phyloP scores from a whole-genome alignment of 495 filamentous ascomycete species.

The Extremus antarcticus region DNA sequence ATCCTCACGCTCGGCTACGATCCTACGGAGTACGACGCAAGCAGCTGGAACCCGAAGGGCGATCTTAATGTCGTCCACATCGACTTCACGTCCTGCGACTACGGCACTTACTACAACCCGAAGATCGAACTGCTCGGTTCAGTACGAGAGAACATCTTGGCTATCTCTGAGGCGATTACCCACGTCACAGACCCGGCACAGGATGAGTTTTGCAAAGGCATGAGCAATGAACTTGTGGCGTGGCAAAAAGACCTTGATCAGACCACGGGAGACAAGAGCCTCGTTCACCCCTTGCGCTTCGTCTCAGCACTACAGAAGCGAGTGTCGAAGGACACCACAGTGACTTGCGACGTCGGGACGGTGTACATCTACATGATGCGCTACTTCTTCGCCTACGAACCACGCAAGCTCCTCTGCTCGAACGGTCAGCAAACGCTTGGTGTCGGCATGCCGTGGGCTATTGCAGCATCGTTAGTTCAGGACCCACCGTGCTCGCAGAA shows the following conservation, averaged over 20 bases:
- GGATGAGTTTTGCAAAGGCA: constrained; percentile 13
- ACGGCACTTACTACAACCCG: constrained; percentile 27
- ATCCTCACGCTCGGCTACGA: constrained; percentile 33
- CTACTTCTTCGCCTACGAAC: constrained; percentile 31
- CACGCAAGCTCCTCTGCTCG: constrained; percentile 29
- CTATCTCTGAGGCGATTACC: constrained; percentile 17
- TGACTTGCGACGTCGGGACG: constrained; percentile 30
- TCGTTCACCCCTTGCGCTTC: constrained; percentile 31
- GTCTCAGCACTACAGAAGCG: constrained; percentile 26
- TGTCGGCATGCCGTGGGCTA: constrained; percentile 34
- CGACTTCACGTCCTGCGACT: constrained; percentile 27
- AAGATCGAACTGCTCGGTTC: constrained; percentile 29
- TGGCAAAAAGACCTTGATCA: constrained; percentile 19
- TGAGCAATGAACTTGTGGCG: constrained; percentile 18
- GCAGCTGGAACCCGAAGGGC: constrained; percentile 26
- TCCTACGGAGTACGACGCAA: constrained; percentile 32
- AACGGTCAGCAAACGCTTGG: constrained; percentile 36
- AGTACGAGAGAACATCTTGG: constrained; percentile 22
- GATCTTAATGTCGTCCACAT: constrained; percentile 28
- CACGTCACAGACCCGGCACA: constrained; percentile 21
- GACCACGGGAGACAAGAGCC: constrained; percentile 8
- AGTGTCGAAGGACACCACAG: constrained; percentile 24
- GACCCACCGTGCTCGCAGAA: constrained; percentile 26
- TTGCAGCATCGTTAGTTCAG: constrained; percentile 30
- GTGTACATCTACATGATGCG: constrained; percentile 36